Conservation (phyloP, 257 asterid genomes). For the Datura wrightii region DNA sequence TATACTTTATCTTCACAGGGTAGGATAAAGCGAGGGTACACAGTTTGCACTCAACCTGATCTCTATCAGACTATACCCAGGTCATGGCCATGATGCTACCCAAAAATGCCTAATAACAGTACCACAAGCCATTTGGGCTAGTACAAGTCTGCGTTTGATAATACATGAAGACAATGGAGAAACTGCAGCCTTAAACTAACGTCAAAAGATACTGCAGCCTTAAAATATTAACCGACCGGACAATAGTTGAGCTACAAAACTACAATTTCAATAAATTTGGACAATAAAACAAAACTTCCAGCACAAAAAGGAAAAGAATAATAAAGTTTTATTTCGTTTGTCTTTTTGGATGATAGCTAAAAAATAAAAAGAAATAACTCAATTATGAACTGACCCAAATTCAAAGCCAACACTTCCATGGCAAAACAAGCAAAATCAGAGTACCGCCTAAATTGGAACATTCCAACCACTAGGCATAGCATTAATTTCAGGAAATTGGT, state of each 20-base stretch:
- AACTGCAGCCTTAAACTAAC: background rate
- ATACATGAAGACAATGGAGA: background rate
- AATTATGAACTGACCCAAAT: background rate
- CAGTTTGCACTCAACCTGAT: too few species aligned
- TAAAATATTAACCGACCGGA: background rate
- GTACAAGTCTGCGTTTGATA: background rate
- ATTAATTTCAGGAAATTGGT: background rate
- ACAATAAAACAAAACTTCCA: background rate
- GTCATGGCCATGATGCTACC: too few species aligned
- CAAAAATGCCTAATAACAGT: too few species aligned
- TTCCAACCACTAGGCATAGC: background rate
- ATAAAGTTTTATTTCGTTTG: background rate
- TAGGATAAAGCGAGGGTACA: too few species aligned
- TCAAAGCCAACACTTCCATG: constrained; percentile 19
- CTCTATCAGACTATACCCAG: too few species aligned
- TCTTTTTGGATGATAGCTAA: background rate
- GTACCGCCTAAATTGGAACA: constrained; percentile 11
- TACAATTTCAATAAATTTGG: background rate
- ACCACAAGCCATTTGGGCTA: background rate
- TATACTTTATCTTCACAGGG: background rate
- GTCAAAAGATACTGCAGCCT: background rate
- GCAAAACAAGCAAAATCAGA: background rate
- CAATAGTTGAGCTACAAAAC: background rate
- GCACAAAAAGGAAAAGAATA: background rate
- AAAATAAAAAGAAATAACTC: background rate